These are phyloP conservation scores for Trametes polyzona DNA, from an alignment of 1,284 basidiomycete species.

Conservation along the genomic window DNA sequence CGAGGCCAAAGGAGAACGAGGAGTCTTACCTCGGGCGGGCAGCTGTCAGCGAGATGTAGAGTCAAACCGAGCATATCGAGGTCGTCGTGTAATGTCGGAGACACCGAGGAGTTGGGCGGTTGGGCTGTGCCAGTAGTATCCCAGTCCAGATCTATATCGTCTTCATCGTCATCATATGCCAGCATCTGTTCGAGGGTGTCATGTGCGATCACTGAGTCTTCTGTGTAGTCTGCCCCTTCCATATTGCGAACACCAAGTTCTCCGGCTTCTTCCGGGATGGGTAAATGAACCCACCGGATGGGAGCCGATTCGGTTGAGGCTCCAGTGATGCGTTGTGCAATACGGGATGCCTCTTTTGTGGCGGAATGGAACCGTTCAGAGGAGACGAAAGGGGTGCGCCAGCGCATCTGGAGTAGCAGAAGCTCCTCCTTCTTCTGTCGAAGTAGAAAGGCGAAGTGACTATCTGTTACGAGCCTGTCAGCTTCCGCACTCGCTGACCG, in stretches of 20 bases:
- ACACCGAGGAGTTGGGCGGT: too few relatives aligned
- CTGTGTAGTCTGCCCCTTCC: neutral
- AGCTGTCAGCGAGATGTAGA: too few relatives aligned
- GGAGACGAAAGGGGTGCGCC: conserved; percentile 20
- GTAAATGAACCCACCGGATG: neutral
- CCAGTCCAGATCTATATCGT: neutral
- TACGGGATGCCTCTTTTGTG: neutral
- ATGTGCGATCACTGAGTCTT: neutral
- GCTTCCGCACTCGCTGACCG: neutral
- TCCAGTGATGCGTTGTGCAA: neutral
- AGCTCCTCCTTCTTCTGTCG: conserved; percentile 7
- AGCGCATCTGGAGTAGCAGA: conserved; percentile 10
- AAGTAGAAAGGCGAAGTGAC: conserved; percentile 6
- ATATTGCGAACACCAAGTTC: too few relatives aligned
- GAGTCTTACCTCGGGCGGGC: too few relatives aligned
- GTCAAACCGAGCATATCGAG: too few relatives aligned
- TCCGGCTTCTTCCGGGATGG: neutral
- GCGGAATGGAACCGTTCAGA: neutral
- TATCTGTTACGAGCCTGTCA: neutral
- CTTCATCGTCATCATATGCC: neutral
- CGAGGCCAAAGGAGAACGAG: too few relatives aligned
- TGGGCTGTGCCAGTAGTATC: too few relatives aligned
- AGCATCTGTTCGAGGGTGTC: neutral
- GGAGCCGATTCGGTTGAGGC: neutral
- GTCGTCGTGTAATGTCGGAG: too few relatives aligned